phyloP scores from a whole-genome alignment of 768 basidiomycete species.

The Exidia glandulosa region DNA sequence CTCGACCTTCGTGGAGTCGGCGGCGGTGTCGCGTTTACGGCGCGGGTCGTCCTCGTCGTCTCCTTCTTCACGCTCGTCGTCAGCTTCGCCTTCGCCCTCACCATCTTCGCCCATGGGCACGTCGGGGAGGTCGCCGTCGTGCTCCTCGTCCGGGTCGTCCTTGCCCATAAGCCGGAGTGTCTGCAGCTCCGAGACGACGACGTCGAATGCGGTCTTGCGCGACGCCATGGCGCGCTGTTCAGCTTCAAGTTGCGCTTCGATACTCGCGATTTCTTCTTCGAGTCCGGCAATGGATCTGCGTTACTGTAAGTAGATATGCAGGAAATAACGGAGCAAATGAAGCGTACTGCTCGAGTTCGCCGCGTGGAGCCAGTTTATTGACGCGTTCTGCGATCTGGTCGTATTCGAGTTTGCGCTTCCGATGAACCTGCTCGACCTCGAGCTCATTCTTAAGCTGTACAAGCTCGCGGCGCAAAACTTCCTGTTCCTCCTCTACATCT shows the following conservation, averaged over 20 bases:
- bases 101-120: constrained; percentile 7
- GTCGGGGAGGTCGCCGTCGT: constrained; percentile 21
- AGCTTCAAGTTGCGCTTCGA: constrained; percentile 61
- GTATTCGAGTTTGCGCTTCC: constrained; percentile 76
- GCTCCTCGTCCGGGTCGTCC: constrained; percentile 35
- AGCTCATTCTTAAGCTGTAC: constrained; percentile 64
- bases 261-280: constrained; percentile 70
- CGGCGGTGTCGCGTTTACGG: background rate
- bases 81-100: background rate
- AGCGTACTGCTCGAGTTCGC: constrained; percentile 66
- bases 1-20: background rate
- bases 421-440: constrained; percentile 67
- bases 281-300: constrained; percentile 53
- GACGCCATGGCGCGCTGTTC: constrained; percentile 55
- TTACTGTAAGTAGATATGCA: background rate
- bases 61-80: no score
- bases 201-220: constrained; percentile 58
- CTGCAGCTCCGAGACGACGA: constrained; percentile 44
- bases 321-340: background rate
- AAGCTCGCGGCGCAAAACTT: constrained; percentile 54
- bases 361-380: constrained; percentile 62
- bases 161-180: constrained; percentile 59
- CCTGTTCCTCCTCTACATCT: constrained; percentile 57
- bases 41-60: constrained; percentile 2
- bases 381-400: constrained; percentile 76